Evolutionary conservation across 768 basidiomycete species (phyloP).

Genomic region (Lactifluus hygrophoroides): DNA sequence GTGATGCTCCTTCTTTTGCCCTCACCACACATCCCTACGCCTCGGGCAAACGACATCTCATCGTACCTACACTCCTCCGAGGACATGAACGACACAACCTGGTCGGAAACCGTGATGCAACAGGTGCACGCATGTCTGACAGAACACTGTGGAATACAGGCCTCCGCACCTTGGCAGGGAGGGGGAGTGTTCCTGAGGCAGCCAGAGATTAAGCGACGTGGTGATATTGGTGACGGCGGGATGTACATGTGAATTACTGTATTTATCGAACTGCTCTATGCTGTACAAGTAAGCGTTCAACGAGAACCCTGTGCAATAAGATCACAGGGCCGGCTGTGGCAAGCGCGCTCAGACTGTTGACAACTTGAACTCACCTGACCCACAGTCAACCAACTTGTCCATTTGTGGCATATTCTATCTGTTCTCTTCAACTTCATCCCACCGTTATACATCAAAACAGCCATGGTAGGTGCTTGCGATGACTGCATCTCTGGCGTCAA

Average conservation of each 20-base stretch:
- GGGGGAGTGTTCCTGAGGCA: background rate
- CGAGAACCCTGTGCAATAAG: background rate
- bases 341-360: too few species aligned
- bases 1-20: constrained; percentile 19
- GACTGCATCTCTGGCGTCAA: background rate
- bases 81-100: background rate
- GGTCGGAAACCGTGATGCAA: constrained; percentile 10
- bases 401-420: background rate
- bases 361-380: background rate
- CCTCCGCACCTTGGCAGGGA: constrained; percentile 4
- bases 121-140: constrained; percentile 7
- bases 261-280: background rate
- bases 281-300: background rate
- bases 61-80: background rate
- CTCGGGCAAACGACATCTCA: constrained; percentile 1
- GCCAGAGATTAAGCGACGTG: background rate
- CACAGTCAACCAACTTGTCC: too few species aligned
- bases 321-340: too few species aligned
- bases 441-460: background rate
- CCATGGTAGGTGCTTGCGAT: constrained; percentile 9
- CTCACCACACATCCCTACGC: constrained; percentile 7
- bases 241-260: constrained; percentile 21
- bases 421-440: background rate
- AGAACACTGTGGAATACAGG: background rate
- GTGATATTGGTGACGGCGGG: constrained; percentile 20